Base-by-base conservation (phyloP, 148 eudicot species). In the Pharnaceum exiguum region DNA sequence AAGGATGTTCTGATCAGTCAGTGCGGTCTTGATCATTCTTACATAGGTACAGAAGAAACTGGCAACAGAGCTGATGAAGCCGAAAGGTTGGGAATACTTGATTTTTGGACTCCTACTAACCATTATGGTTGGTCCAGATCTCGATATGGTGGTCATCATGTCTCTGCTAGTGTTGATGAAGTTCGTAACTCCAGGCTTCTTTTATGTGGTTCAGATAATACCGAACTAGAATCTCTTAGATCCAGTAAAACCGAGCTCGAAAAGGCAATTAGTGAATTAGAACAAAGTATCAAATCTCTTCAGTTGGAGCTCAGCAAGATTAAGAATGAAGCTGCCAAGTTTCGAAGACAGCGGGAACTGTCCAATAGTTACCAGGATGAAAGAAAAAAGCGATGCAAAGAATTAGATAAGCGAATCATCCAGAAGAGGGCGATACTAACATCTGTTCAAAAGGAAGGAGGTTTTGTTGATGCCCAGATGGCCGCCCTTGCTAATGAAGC, bases 71-170 rank as follows among this genome's bases (percentile, higher is more conserved):
- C 98, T 28, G 84, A 83, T 60, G 79, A 77, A 78, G 82, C 79
- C 45, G 70, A 49, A 47, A 70, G 63, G 59, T 55, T 81, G 71
- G 84, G 85, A 58, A 77, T 91, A 52, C 60, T 47, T 63, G 90
- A 91, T 69, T 66, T 85, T 53, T 91, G 98, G 96, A 91, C 98
- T 59, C 98, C 98, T n/a, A 80, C 81, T 24, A 88, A 74, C 67
- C 98, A 91, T 68, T 91, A 85, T 57, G 66, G 73, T 30, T 91
- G 96, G 98, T 71, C 77, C 33, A 70, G 57, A 67, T 91, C 98
- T 37, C 75, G 98, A 75, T 88, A 91, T 77, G 88, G n/a, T n/a
- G n/a, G 94, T 33, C 72, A 77, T 67, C 83, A 88, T 65, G 78
- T 91, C 31, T 91, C 98, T 57, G 96, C 86, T 28, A 67, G 71